Conservation (phyloP, 2,329 filamentous ascomycete species). For the Fusarium sp. region DNA sequence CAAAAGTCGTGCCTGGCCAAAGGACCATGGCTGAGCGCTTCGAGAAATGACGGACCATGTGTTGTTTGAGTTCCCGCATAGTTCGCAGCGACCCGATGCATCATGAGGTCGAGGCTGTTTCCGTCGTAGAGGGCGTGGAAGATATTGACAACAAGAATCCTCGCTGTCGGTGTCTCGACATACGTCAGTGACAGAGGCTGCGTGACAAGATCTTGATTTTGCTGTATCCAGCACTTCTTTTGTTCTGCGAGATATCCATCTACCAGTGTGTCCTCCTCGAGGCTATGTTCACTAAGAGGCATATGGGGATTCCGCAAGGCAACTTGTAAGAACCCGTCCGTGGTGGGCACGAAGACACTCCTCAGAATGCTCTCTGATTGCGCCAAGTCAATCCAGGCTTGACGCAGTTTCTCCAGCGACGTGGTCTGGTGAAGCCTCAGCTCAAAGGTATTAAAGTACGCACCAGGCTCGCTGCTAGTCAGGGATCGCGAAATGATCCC, state of each 20-base stretch:
- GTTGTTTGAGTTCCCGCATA: constrained; percentile 35
- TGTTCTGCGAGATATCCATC: constrained; percentile 48
- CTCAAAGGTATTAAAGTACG: constrained; percentile 82
- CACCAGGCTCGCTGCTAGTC: constrained; percentile 58
- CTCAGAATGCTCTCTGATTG: constrained; percentile 70
- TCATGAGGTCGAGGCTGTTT: constrained; percentile 74
- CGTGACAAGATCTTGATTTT: constrained; percentile 52
- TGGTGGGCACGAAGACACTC: constrained; percentile 75
- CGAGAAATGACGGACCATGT: constrained; percentile 66
- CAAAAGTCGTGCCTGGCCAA: constrained; percentile 57
- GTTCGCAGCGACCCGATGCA: constrained; percentile 60
- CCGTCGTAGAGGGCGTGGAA: constrained; percentile 93
- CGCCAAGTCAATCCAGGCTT: constrained; percentile 67
- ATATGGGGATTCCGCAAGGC: constrained; percentile 59
- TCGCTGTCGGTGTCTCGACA: constrained; percentile 55
- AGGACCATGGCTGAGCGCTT: constrained; percentile 75
- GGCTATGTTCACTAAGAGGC: constrained; percentile 55
- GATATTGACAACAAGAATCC: constrained; percentile 69
- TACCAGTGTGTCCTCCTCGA: constrained; percentile 45
- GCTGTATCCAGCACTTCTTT: constrained; percentile 61
- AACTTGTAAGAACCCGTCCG: constrained; percentile 80
- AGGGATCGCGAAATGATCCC: constrained; percentile 81
- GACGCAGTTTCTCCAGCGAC: constrained; percentile 58
- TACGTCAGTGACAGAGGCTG: constrained; percentile 46
- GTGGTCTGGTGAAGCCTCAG: constrained; percentile 61